Percentiles rank a stretch among this genome's conserved stretches.
phyloP scores from a whole-genome alignment of 2,329 filamentous ascomycete genomes.

The Allantophomopsis cytisporea region DNA sequence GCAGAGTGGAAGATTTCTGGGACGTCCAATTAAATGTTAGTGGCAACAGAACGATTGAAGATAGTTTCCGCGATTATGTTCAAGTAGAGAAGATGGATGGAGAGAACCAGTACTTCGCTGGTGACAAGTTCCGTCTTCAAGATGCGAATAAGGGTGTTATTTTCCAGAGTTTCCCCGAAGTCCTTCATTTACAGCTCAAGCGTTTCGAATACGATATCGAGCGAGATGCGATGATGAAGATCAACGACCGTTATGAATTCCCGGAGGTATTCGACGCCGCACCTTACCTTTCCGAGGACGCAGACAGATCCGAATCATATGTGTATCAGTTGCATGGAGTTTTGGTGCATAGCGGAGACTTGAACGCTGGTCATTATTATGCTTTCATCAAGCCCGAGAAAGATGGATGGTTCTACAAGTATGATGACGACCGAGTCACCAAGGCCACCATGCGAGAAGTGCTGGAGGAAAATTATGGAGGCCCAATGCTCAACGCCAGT shows the following conservation, averaged over 20 bases:
- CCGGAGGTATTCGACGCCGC: slow-evolving; percentile 73
- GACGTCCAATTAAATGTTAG: slow-evolving; percentile 95
- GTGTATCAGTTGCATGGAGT: slow-evolving; percentile 90
- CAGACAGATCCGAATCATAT: slow-evolving; percentile 81
- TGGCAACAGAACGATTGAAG: slow-evolving; percentile 82
- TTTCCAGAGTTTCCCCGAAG: slow-evolving; percentile 87
- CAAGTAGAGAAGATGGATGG: slow-evolving; percentile 94
- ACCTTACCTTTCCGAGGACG: slow-evolving; percentile 75
- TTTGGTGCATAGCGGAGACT: slow-evolving; percentile 87
- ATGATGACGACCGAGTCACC: slow-evolving; percentile 96
- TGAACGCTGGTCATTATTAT: slow-evolving; percentile 97
- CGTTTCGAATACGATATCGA: slow-evolving; percentile 97
- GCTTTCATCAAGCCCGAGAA: slow-evolving; percentile 90
- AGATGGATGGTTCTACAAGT: slow-evolving; percentile 91
- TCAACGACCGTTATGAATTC: slow-evolving; percentile 87
- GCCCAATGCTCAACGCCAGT: slow-evolving; percentile 32
- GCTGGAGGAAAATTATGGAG: slow-evolving; percentile 91
- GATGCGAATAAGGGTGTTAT: slow-evolving; percentile 97
- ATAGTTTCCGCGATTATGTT: slow-evolving; percentile 93
- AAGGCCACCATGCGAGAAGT: slow-evolving; percentile 84
- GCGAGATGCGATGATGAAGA: slow-evolving; percentile 96
- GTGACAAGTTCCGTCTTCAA: slow-evolving; percentile 79
- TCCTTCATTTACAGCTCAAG: slow-evolving; percentile 89
- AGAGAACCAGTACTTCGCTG: slow-evolving; percentile 95
- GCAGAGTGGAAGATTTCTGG: slow-evolving; percentile 94